Percentiles rank a stretch among this genome's conserved stretches.
Conservation (phyloP, 257 asterid genomes). For the Ajuga chamaepitys region DNA sequence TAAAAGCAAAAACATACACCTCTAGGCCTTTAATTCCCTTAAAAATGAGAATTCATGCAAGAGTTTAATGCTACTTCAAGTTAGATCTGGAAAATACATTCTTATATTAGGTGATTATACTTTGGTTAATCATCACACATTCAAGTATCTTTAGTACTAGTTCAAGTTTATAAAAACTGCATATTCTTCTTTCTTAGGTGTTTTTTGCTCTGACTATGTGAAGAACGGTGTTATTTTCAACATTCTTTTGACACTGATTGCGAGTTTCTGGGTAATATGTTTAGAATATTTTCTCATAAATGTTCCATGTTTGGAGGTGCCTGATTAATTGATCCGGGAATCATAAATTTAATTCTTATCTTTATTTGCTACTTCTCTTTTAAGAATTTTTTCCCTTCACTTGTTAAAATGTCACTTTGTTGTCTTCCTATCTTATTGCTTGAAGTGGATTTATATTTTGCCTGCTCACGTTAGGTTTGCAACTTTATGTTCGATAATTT, state of each 20-base stretch:
- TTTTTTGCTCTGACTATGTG: background rate
- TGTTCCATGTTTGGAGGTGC: background rate
- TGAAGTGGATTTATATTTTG: background rate
- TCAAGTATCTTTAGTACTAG: background rate
- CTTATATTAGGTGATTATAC: background rate
- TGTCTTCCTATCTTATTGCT: background rate
- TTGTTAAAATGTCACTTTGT: background rate
- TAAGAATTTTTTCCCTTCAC: background rate
- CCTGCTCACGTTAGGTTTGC: background rate
- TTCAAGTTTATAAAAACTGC: background rate
- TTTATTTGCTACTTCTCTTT: background rate
- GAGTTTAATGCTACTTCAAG: background rate
- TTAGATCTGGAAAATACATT: background rate
- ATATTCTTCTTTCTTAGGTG: background rate
- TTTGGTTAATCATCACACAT: background rate
- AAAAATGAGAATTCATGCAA: background rate
- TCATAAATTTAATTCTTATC: background rate
- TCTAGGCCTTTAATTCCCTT: slow-evolving; percentile 7
- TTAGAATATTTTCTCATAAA: background rate
- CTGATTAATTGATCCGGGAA: background rate
- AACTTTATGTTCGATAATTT: background rate
- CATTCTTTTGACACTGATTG: background rate
- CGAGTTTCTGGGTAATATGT: background rate
- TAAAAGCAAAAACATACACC: background rate
- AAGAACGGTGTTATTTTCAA: background rate